Percentiles rank a stretch among this genome's conserved stretches.
phyloP scores from a whole-genome alignment of 148 eudicot genomes.

The Persicaria maculosa region DNA sequence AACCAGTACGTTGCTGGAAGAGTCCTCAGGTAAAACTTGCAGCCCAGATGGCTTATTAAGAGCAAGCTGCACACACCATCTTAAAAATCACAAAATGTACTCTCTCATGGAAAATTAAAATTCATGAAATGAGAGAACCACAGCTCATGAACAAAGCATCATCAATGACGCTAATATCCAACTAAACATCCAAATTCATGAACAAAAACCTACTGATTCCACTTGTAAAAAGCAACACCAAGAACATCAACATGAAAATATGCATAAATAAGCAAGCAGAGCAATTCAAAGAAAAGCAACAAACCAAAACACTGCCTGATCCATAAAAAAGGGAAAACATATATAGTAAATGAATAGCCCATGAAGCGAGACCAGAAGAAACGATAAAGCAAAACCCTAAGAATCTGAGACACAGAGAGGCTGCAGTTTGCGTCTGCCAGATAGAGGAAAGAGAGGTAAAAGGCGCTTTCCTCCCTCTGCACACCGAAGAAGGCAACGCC shows the following conservation, averaged over 20 bases:
- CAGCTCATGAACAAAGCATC: background rate
- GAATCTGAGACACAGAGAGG: background rate
- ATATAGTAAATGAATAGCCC: background rate
- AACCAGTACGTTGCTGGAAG: conserved; percentile 93
- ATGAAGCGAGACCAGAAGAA: background rate
- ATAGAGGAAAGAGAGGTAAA: conserved; percentile 8
- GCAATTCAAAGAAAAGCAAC: background rate
- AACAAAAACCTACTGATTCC: background rate
- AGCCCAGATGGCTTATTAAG: conserved; percentile 80
- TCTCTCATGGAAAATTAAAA: background rate
- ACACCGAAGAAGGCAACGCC: background rate
- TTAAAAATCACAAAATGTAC: conserved; percentile 6
- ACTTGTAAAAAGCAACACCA: no score
- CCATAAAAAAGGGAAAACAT: background rate
- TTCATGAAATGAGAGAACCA: background rate
- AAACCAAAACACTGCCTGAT: conserved; percentile 2
- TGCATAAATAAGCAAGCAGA: conserved; percentile 1
- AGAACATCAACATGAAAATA: background rate
- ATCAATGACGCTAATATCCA: background rate
- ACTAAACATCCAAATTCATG: background rate
- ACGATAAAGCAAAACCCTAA: background rate
- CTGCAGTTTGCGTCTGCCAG: background rate
- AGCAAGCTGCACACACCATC: conserved; percentile 46
- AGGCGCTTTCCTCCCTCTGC: conserved; percentile 2
- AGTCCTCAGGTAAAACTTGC: conserved; percentile 91